These are phyloP conservation scores for Fusarium nisikadoi DNA, from an alignment of 2,329 filamentous ascomycete genomes.

Conservation along the genomic window DNA sequence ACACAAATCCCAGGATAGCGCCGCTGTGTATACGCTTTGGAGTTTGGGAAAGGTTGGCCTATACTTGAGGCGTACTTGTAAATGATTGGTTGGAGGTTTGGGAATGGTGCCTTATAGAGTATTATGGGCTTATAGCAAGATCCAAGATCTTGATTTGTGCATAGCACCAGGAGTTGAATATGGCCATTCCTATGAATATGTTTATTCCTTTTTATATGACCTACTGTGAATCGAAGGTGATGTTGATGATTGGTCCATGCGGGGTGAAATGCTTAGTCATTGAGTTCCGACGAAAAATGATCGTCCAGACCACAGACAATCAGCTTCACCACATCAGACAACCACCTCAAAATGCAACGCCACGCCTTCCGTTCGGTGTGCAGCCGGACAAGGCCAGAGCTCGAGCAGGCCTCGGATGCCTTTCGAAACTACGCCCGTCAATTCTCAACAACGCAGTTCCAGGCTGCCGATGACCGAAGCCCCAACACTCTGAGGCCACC, in stretches of 20 bases:
- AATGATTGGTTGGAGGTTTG: slow-evolving; percentile 27
- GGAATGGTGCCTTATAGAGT: slow-evolving; percentile 29
- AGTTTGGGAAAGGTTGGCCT: slow-evolving; percentile 32
- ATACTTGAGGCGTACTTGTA: slow-evolving; percentile 35
- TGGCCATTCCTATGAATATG: slow-evolving; percentile 32
- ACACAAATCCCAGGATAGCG: slow-evolving; percentile 23
- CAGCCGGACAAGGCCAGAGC: slow-evolving; percentile 50
- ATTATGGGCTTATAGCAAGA: slow-evolving; percentile 35
- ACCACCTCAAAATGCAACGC: slow-evolving; percentile 50
- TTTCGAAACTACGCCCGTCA: slow-evolving; percentile 49
- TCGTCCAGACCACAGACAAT: slow-evolving; percentile 12
- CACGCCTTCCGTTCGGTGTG: slow-evolving; percentile 53
- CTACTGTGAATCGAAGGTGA: not conserved
- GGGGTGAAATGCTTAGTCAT: slow-evolving; percentile 38
- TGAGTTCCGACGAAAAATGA: slow-evolving; percentile 37
- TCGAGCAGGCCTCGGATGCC: slow-evolving; percentile 46
- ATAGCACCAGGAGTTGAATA: slow-evolving; percentile 34
- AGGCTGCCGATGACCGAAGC: slow-evolving; percentile 44
- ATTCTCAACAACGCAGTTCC: slow-evolving; percentile 54
- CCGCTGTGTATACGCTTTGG: slow-evolving; percentile 32
- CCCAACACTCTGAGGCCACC: slow-evolving; percentile 37
- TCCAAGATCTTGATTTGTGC: slow-evolving; percentile 38
- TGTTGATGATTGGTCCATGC: slow-evolving; percentile 33
- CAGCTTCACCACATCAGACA: slow-evolving; percentile 32
- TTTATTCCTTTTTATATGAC: slow-evolving; percentile 6